These are phyloP conservation scores for Ophiostoma triangulosporum DNA, from an alignment of 2,329 filamentous ascomycete species.

Conservation along the genomic window DNA sequence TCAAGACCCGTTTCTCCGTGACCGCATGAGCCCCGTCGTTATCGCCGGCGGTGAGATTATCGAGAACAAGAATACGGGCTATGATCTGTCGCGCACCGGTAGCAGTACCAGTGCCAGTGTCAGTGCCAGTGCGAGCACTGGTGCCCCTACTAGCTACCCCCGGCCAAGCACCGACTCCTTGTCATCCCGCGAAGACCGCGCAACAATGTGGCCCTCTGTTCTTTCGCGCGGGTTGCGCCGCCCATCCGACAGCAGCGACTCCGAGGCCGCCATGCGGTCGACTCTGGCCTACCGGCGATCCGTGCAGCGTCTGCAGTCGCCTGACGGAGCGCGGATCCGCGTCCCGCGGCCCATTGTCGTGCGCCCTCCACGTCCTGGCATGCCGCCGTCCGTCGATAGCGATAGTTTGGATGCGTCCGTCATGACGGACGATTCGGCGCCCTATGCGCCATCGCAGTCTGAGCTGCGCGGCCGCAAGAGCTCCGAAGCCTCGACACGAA, in stretches of 20 bases:
- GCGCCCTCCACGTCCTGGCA: slow-evolving; percentile 18
- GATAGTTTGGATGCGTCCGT: slow-evolving; percentile 43
- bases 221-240: slow-evolving; percentile 28
- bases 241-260: slow-evolving; percentile 44
- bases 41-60: slow-evolving; percentile 51
- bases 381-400: slow-evolving; percentile 40
- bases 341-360: slow-evolving; percentile 42
- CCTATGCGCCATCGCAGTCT: slow-evolving; percentile 19
- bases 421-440: slow-evolving; percentile 41
- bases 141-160: slow-evolving; percentile 8
- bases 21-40: slow-evolving; percentile 51
- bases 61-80: slow-evolving; percentile 40
- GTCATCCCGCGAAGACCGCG: slow-evolving; percentile 27
- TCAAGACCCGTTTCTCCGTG: slow-evolving; percentile 43
- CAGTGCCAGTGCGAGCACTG: not conserved
- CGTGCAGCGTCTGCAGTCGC: slow-evolving; percentile 34
- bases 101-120: not conserved
- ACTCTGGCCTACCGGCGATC: slow-evolving; percentile 43
- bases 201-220: slow-evolving; percentile 41
- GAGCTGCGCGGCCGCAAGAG: slow-evolving; percentile 20
- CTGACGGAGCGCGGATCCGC: slow-evolving; percentile 29
- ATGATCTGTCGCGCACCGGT: not conserved
- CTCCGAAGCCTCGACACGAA: slow-evolving; percentile 27
- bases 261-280: slow-evolving; percentile 35
- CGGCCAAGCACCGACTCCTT: slow-evolving; percentile 30